Conservation (phyloP, 768 basidiomycete species). For the Cystofilobasidium ferigula region DNA sequence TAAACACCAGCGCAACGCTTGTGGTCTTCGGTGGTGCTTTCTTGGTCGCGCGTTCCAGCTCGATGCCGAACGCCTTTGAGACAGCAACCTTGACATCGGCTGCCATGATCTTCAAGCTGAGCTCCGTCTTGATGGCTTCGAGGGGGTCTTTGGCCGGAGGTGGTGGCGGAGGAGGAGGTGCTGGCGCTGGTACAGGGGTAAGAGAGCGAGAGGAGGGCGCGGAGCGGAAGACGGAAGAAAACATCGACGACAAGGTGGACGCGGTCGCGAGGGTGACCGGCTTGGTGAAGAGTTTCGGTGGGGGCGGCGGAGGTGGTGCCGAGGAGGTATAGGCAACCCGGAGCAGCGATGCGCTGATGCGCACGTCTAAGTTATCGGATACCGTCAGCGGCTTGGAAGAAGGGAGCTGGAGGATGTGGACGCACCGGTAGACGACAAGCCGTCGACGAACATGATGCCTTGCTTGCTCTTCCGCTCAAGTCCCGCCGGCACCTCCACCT, state of each 20-base stretch:
- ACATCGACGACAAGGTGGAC: conserved; percentile 41
- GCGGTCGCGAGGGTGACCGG: conserved; percentile 27
- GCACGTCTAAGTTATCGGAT: conserved; percentile 46
- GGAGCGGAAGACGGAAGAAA: conserved; percentile 40
- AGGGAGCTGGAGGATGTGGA: neutral
- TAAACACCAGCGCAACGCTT: conserved; percentile 71
- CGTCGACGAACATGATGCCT: conserved; percentile 57
- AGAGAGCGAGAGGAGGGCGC: conserved; percentile 23
- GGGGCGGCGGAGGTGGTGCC: conserved; percentile 33
- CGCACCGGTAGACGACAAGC: conserved; percentile 53
- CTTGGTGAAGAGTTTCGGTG: conserved; percentile 29
- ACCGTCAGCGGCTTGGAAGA: conserved; percentile 6
- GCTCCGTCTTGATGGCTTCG: conserved; percentile 32
- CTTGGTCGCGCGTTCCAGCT: conserved; percentile 83
- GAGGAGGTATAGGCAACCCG: conserved; percentile 58
- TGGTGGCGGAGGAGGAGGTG: conserved; percentile 10
- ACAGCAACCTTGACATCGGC: conserved; percentile 38
- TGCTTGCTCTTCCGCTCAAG: conserved; percentile 50
- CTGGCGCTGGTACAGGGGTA: conserved; percentile 14
- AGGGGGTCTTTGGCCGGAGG: conserved; percentile 30
- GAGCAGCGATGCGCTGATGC: conserved; percentile 72
- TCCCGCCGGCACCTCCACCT: conserved; percentile 37
- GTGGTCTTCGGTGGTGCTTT: conserved; percentile 74
- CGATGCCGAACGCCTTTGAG: conserved; percentile 39
- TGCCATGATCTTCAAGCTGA: conserved; percentile 35